A percentile compares a stretch with the other conserved stretches of the same genome.
These are phyloP conservation scores for Hypoxylon subgilvum DNA, from an alignment of 495 filamentous ascomycete species.

Conservation along the genomic window DNA sequence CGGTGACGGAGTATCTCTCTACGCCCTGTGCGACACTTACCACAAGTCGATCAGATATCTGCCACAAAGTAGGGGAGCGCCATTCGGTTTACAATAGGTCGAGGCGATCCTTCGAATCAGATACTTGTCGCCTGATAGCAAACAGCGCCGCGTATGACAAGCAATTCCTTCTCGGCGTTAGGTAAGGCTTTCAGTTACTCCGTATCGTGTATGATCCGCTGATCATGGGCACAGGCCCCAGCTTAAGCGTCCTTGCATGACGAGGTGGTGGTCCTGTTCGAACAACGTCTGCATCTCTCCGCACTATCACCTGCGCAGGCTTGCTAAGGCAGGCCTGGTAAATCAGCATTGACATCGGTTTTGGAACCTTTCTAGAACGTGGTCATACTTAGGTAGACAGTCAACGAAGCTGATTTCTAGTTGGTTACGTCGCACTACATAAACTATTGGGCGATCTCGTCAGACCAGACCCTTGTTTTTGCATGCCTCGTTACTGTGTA, in stretches of 20 bases:
- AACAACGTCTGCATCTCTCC: too few species aligned
- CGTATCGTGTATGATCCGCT: constrained; percentile 1
- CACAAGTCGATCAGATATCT: background rate
- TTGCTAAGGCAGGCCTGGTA: too few species aligned
- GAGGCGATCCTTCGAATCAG: background rate
- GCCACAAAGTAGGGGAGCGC: background rate
- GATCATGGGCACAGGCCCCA: background rate
- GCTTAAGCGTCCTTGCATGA: background rate
- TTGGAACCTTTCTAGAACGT: too few species aligned
- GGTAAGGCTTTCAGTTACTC: constrained; percentile 11
- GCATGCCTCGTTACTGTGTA: too few species aligned
- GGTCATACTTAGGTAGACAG: too few species aligned
- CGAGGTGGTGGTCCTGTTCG: background rate
- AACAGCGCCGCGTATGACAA: background rate
- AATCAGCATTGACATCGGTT: too few species aligned
- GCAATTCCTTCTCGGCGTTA: constrained; percentile 4
- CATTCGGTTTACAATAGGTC: background rate
- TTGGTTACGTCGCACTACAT: too few species aligned
- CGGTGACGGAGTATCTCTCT: constrained; percentile 33
- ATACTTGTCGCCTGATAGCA: background rate
- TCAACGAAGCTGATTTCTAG: too few species aligned
- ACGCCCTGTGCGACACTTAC: constrained; percentile 1
- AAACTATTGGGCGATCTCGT: too few species aligned
- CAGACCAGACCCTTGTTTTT: too few species aligned
- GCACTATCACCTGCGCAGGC: too few species aligned